These are phyloP conservation scores for Cordyceps javanica DNA, from an alignment of 2,329 filamentous ascomycete genomes.

Conservation along the genomic window DNA sequence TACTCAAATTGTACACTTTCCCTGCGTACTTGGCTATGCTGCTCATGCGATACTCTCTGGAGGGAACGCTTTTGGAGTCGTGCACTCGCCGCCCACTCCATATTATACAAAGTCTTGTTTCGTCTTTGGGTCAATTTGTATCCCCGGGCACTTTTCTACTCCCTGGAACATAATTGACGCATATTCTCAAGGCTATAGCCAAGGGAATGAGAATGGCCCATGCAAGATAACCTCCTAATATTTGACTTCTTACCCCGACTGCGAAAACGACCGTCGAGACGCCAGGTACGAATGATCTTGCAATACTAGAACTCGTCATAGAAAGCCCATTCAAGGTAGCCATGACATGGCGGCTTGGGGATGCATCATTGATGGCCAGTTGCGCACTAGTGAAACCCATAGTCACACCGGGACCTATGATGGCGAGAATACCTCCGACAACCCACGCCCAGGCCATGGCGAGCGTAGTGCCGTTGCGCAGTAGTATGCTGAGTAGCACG, in stretches of 20 bases:
- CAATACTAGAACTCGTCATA: slow-evolving; percentile 52
- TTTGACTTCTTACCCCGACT: slow-evolving; percentile 54
- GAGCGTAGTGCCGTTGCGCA: slow-evolving; percentile 30
- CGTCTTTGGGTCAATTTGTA: no score
- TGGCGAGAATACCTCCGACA: slow-evolving; percentile 30
- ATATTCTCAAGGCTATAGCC: not conserved
- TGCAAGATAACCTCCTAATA: slow-evolving; percentile 50
- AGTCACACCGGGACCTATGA: slow-evolving; percentile 53
- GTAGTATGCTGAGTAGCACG: slow-evolving; percentile 48
- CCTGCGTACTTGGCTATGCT: no score
- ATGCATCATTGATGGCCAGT: slow-evolving; percentile 67
- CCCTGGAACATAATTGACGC: not conserved
- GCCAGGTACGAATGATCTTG: slow-evolving; percentile 61
- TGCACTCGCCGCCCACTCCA: no score
- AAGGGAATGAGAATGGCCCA: slow-evolving; percentile 4
- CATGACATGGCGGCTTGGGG: slow-evolving; percentile 56
- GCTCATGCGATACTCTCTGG: no score
- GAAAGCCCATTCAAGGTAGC: slow-evolving; percentile 62
- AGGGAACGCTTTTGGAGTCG: no score
- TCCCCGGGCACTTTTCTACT: not conserved
- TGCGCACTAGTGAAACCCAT: slow-evolving; percentile 69
- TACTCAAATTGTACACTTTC: no score
- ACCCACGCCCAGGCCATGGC: slow-evolving; percentile 50
- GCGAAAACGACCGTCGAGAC: slow-evolving; percentile 64
- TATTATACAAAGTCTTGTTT: no score